Evolutionary conservation across 2,329 filamentous ascomycete genomes (phyloP).

Genomic region (Massarina eburnea): DNA sequence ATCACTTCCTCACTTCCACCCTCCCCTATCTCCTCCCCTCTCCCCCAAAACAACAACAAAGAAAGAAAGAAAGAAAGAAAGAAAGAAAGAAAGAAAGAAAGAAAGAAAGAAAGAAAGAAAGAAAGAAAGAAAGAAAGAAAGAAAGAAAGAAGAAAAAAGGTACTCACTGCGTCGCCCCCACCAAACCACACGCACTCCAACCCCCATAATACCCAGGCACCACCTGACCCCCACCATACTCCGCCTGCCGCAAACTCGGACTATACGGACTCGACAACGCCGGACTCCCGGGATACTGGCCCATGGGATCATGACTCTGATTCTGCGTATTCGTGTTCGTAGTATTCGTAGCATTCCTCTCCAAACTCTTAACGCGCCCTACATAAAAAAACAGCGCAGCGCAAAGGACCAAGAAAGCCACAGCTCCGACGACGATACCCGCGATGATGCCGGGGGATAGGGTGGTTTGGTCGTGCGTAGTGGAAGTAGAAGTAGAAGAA

Average conservation of each 20-base stretch:
- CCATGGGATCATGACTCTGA: neutral
- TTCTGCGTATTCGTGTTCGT: constrained; percentile 4
- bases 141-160: too few species aligned
- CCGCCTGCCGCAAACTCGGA: constrained; percentile 11
- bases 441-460: constrained; percentile 47
- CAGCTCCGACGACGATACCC: constrained; percentile 63
- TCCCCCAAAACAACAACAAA: too few species aligned
- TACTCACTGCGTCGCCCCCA: too few species aligned
- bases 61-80: too few species aligned
- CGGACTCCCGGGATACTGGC: constrained; percentile 3
- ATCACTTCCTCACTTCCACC: constrained; percentile 28
- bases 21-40: too few species aligned
- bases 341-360: constrained; percentile 16
- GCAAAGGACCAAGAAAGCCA: constrained; percentile 61
- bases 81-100: too few species aligned
- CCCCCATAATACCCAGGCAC: too few species aligned
- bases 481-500: constrained; percentile 2
- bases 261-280: constrained; percentile 5
- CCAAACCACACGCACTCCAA: too few species aligned
- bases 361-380: constrained; percentile 46
- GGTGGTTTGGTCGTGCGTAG: constrained; percentile 6
- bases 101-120: too few species aligned
- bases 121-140: too few species aligned
- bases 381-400: constrained; percentile 67
- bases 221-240: constrained; percentile 16